Conservation (phyloP, 2,329 filamentous ascomycete genomes). For the Colletotrichum cereale region DNA sequence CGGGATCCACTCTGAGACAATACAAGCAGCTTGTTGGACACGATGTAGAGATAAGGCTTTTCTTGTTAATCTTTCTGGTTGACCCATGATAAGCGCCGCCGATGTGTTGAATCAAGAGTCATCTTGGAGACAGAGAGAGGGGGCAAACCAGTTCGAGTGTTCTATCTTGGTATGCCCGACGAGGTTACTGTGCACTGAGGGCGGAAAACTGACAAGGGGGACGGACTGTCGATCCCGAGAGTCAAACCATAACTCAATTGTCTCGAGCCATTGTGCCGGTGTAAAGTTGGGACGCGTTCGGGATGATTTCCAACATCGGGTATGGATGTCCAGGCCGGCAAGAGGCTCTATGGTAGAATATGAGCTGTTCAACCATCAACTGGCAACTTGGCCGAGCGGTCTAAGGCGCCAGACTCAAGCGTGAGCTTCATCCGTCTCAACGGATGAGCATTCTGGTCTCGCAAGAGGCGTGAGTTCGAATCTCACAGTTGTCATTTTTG, state of each 20-base stretch:
- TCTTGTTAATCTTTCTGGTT: too few relatives aligned
- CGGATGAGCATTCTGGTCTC: slow-evolving; percentile 36
- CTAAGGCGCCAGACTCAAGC: slow-evolving; percentile 41
- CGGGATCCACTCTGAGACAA: neutral
- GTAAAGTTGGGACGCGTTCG: neutral
- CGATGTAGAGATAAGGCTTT: neutral
- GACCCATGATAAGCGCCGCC: neutral
- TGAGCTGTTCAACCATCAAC: rapidly evolving
- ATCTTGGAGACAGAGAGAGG: neutral
- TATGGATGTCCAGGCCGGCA: rapidly evolving
- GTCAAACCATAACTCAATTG: slow-evolving; percentile 1
- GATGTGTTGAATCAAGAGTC: neutral
- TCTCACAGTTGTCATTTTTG: slow-evolving; percentile 35
- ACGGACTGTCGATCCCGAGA: slow-evolving; percentile 3
- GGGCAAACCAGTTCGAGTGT: too few relatives aligned
- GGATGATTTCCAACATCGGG: too few relatives aligned
- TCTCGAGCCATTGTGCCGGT: neutral
- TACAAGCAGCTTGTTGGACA: neutral
- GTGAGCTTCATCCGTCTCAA: slow-evolving; percentile 4
- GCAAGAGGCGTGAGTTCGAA: slow-evolving; percentile 41
- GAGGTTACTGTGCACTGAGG: neutral
- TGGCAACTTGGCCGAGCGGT: slow-evolving; percentile 40
- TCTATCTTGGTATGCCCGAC: too few relatives aligned
- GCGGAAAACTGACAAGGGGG: neutral
- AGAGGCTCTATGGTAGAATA: rapidly evolving